Base-by-base conservation (phyloP, 2,329 filamentous ascomycete genomes). In the Chaetomiaceae sp. region DNA sequence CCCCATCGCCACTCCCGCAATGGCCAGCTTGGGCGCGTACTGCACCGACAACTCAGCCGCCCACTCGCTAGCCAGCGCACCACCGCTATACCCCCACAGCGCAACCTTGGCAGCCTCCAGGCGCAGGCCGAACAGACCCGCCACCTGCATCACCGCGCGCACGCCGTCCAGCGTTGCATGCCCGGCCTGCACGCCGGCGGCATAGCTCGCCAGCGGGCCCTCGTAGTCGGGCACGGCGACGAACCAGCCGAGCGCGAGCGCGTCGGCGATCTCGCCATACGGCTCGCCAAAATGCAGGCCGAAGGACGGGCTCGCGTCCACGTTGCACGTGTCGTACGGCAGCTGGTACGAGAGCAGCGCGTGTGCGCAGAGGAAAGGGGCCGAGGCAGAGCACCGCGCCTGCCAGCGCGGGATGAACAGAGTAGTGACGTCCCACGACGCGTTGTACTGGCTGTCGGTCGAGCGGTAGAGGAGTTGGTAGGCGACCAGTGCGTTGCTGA, bases 61-160 rank as follows among this genome's bases (percentile, higher is more conserved):
- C 67, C 68, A 75, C 41, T 69, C 71, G n/a, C 61, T 68, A 2
- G 72, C 71, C 30, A 76, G 51, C 11, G 67, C 65, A n/a, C 74
- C 74, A 6, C 74, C 74, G 5, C 70, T 74, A 56, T 76, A 77
- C 5, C 74, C 74, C 73, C 74, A 79, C 45, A 78, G 59, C 2
- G 68, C 65, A 34, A 69, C 58, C 4, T 52, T 60, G 0, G 68
- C 60, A 12, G 61, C 56, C 6, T 51, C 33, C 9, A 45, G n/a
- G 14, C 56, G 52, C 42, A 72, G 55, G 2, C 61, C 59, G 4
- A 68, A 59, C 11, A 33, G 12, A 2, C 48, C 45, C 1, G 53
- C 45, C 17, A 41, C 53, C 20, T 57, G 49, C 11, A 70, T 51
- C 1, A 67, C 63, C 4, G 70, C 70, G 10, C 72, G 66, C 1